These are phyloP conservation scores for Leccinum pellstonianum DNA, from an alignment of 768 basidiomycete genomes.

Conservation along the genomic window DNA sequence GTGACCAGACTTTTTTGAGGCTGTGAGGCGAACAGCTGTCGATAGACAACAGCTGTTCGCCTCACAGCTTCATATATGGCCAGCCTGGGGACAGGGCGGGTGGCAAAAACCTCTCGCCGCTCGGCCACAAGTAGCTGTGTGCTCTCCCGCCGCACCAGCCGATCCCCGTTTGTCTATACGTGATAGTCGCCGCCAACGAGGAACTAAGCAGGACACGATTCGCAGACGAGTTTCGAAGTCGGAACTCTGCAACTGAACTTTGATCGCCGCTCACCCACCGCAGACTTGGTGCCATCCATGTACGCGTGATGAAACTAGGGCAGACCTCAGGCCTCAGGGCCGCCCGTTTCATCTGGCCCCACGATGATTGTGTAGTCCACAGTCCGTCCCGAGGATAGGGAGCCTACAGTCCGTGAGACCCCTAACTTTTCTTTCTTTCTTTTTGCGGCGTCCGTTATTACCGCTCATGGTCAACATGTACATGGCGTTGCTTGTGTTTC, in stretches of 20 bases:
- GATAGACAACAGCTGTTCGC: too few species aligned
- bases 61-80: too few species aligned
- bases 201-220: constrained; percentile 88
- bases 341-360: too few species aligned
- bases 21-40: too few species aligned
- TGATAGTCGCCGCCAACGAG: constrained; percentile 81
- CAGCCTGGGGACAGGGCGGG: too few species aligned
- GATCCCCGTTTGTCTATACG: too few species aligned
- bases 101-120: constrained; percentile 44
- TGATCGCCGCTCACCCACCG: constrained; percentile 76
- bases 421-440: too few species aligned
- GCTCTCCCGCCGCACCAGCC: not conserved
- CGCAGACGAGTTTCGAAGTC: constrained; percentile 92
- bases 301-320: not conserved
- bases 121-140: constrained; percentile 6
- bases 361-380: constrained; percentile 28
- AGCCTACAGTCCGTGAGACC: constrained; percentile 1
- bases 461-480: too few species aligned
- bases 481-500: too few species aligned
- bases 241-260: constrained; percentile 97
- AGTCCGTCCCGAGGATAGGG: constrained; percentile 31
- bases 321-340: too few species aligned
- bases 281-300: not conserved
- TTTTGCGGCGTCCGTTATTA: too few species aligned
- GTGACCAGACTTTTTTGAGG: too few species aligned